Percentiles rank a stretch among this genome's conserved stretches.
Conservation (phyloP, 371 early-diverging fungal species). For the Mortierella sp. region DNA sequence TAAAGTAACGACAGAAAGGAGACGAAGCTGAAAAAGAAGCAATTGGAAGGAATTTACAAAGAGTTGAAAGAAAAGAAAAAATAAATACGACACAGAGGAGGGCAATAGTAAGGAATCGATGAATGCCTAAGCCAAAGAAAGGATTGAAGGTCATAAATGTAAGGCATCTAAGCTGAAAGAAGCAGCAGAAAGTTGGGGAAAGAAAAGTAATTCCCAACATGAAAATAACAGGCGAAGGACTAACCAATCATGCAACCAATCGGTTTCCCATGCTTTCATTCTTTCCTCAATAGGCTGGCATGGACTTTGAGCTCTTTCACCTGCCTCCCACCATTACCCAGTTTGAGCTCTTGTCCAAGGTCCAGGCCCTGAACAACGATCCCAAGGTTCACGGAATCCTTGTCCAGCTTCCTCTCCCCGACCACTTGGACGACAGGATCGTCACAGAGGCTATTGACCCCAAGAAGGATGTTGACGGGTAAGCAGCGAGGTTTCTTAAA, state of each 20-base stretch:
- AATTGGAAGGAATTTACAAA: not conserved
- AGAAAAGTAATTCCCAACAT: not conserved
- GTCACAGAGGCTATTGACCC: conserved; percentile 89
- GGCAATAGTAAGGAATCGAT: not conserved
- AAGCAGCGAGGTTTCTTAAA: conserved; percentile 23
- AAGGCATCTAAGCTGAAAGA: not conserved
- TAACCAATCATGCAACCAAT: conserved; percentile 5
- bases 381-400: conserved; percentile 91
- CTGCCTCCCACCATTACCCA: conserved; percentile 46
- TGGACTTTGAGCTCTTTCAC: conserved; percentile 55
- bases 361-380: conserved; percentile 84
- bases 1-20: not conserved
- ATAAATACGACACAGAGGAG: not conserved
- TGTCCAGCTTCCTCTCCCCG: conserved; percentile 95
- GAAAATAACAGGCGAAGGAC: not conserved
- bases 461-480: conserved; percentile 97
- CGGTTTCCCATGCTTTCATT: conserved; percentile 5
- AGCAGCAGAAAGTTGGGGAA: not conserved
- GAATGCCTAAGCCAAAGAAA: no score
- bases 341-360: conserved; percentile 65
- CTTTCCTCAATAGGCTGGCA: conserved; percentile 40
- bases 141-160: no score
- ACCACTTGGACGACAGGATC: conserved; percentile 79
- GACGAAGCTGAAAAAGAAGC: not conserved
- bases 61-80: no score